Evolutionary conservation across 305 asterid genomes (phyloP).

Genomic region (Andrographis paniculata): DNA sequence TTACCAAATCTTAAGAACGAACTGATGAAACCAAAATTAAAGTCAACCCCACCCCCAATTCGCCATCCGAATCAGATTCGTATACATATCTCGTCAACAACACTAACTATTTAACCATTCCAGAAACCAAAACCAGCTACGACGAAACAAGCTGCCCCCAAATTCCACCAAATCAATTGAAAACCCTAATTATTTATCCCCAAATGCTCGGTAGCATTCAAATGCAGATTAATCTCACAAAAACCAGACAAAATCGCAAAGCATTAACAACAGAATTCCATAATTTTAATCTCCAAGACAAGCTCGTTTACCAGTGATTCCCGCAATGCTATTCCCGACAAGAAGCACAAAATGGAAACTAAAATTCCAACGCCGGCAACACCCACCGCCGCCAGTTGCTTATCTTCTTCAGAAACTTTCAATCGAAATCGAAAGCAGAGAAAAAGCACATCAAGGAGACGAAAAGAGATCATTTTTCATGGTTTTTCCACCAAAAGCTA

Average conservation of each 20-base stretch:
- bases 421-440: too few species aligned
- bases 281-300: too few species aligned
- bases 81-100: constrained; percentile 5
- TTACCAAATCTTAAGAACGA: constrained; percentile 6
- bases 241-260: neutral
- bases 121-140: constrained; percentile 7
- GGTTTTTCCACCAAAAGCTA: constrained; percentile 25
- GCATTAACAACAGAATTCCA: too few species aligned
- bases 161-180: constrained; percentile 6
- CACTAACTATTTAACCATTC: constrained; percentile 2
- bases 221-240: constrained; percentile 13
- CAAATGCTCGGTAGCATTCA: too few species aligned
- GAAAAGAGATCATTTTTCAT: too few species aligned
- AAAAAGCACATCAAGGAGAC: too few species aligned
- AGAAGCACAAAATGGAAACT: too few species aligned
- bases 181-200: too few species aligned
- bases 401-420: constrained; percentile 1
- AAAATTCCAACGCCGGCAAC: constrained; percentile 6
- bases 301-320: too few species aligned
- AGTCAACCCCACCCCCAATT: neutral
- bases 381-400: neutral
- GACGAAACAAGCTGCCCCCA: neutral
- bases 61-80: constrained; percentile 8
- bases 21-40: neutral
- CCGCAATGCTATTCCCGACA: too few species aligned